Evolutionary conservation across 163 green algal genomes (phyloP), one percentile per base, ranked within the genome.

Genomic region (Chloromonas sp.): DNA sequence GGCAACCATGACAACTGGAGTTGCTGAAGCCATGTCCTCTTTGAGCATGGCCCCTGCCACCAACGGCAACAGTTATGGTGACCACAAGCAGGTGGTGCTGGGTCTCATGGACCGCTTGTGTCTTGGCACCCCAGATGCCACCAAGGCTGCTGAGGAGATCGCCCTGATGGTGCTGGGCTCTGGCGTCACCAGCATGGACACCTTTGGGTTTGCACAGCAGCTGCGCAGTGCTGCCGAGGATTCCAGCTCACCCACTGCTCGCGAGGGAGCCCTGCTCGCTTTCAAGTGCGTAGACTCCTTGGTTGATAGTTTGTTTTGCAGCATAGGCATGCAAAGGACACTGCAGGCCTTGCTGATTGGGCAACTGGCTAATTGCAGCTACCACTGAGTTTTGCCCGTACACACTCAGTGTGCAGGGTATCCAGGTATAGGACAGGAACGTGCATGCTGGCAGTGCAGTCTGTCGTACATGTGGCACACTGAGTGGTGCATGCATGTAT

Each of bases 121-220:
- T 14, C 58, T 60, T 1, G 81, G 81, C 13, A 70, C 66, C 0
- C 15, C 57, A 5, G 81, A 84, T 36, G 81, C 81, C 5, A 58
- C n/a, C 2, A 60, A 60, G 2, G 81, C 81, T 13, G 81, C 81
- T 1, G 61, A 79, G 57, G 81, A 84, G 66, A 57, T 84, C 15
- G 81, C 81, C 3, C 36, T 79, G 3, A 84, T 79, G 70, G 81
- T 84, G 66, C 81, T 84, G 36, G 81, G 81, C 3, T 60, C 81
- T 2, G 81, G 81, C 36, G 70, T 84, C 1, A 79, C 57, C 15
- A 78, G 81, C 81, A 80, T 84, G 81, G 81, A 84, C 15, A 58
- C 57, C 66, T 84, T 66, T 70, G 81, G 81, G 36, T 84, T 84
- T 61, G 36, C 81, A 36, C 1, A 15, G 1, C 66, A 84, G 81